Percentiles rank a stretch among this genome's conserved stretches.
Evolutionary conservation across 2,329 filamentous ascomycete species (phyloP).

Genomic region (Diplodia seriata): DNA sequence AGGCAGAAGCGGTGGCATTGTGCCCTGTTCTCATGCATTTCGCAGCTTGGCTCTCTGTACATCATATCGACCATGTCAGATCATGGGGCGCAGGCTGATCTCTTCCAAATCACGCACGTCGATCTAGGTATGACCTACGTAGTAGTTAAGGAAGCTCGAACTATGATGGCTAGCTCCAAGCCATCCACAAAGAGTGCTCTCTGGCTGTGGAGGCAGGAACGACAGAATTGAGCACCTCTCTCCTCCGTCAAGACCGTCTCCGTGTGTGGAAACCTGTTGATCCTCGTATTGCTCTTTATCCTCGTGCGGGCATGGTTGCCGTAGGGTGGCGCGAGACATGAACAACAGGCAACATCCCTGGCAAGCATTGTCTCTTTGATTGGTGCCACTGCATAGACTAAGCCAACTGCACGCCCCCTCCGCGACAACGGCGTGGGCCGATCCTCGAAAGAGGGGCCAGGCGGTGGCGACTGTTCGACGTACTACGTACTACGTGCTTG

Average conservation of each 20-base stretch:
- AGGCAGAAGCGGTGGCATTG: not conserved
- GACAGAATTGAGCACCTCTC: not conserved
- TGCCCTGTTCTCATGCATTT: constrained; percentile 17
- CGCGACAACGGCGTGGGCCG: constrained; percentile 8
- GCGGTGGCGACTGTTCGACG: not conserved
- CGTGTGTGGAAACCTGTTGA: not conserved
- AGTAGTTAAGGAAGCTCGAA: not conserved
- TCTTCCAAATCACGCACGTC: constrained; percentile 10
- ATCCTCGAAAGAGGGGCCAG: not conserved
- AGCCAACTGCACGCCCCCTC: not conserved
- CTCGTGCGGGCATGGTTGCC: not conserved
- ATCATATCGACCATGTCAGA: constrained; percentile 11
- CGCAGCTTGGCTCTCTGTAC: constrained; percentile 22
- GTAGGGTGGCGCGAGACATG: not conserved
- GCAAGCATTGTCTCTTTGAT: not conserved
- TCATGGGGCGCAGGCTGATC: constrained; percentile 10
- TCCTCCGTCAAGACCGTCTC: not conserved
- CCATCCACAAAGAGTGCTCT: not conserved
- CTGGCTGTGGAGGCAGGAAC: too few species aligned
- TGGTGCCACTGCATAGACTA: not conserved
- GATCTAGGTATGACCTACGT: not conserved
- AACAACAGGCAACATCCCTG: constrained; percentile 7
- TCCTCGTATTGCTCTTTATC: not conserved
- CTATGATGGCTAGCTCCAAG: not conserved
- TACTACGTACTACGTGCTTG: not conserved